Base-by-base conservation (phyloP, 495 filamentous ascomycete species). In the Paragyromitra xinjiangensis region DNA sequence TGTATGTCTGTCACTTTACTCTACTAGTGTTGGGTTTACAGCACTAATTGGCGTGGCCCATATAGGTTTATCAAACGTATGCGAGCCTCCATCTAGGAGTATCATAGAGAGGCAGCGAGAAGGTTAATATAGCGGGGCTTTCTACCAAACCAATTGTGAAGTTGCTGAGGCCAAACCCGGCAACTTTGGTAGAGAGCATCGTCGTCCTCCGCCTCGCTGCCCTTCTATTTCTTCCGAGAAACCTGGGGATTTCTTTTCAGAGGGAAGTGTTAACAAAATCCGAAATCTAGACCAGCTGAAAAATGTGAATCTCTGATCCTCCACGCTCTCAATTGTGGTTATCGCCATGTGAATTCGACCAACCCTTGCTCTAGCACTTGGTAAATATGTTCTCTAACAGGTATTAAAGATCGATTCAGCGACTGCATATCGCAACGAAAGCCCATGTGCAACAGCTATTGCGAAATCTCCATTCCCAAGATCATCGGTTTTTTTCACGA, bases 401-500 rank as follows among this genome's bases (percentile, higher is more conserved):
- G 44, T 16, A 39, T 45, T 16, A 4, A 29, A 77, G 74, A 77
- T 88, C 75, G 88, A 90, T 78, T 85, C 87, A 3, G 88, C 88
- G 22, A 85, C 86, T 19, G 83, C 80, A 62, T 90, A 90, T 80
- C 81, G 83, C 45, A 90, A 90, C 67, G 88, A 90, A 82, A 75
- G 80, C 7, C 85, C 88, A 73, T 87, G 86, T 71, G 83, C 83
- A 5, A 79, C 82, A 4, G 87, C 86, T 34, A 87, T 88, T 67
- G 83, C 83, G 9, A 83, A 84, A 50, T 85, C 85, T 4, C 82
- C 83, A 0, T 69, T 88, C 56, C 83, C 84, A 12, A 86, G 88
- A 0, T 85, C 85, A 14, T 76, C 87, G 34, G 82, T 89, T 78
- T 89, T 90, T 83, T 88, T 89, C 73, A 90, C 88, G 1, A 87